Base-by-base conservation (phyloP, 306 rosid genomes). In the Casuarina cunninghamiana region DNA sequence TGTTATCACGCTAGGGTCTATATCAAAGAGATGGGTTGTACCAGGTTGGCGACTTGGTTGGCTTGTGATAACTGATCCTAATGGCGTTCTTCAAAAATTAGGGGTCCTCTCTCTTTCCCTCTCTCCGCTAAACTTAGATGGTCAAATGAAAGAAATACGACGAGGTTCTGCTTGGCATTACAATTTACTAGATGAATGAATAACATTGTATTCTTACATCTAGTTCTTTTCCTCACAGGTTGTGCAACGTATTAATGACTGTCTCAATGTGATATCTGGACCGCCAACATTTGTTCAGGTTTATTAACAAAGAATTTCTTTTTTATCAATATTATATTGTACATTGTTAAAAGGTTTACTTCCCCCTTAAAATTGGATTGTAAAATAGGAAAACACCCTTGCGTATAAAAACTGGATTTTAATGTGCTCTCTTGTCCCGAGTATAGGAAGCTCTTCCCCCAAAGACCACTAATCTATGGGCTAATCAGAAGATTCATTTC, bases 1-100 rank as follows among this genome's bases (percentile, higher is more conserved):
- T 3, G 85, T 87, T 51, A 16, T 87, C 10, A 87, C 90, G 39
- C 78, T 87, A 15, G 88, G 88, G 43, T 84, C 88, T 72, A 55
- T 87, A 48, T 87, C 88, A 39, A 87, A 84, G 88, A 79, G 81
- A 61, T 87, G 85, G 87, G 1, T 53, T 5, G 82, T 83, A 19
- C 90, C 88, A 10, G 87, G 90, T 42, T 87, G 90, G 90, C 69
- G 90, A 60, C 73, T 84, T 19, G 90, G 90, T 21, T 87, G 88
- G 90, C 70, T 84, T 71, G 79, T 80, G 32, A 48, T 55, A 2
- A 71, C 41, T 10, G 85, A 87, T 72, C 86, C 87, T 5, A 78
- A 82, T 38, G 69, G 75, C 69, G 45, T 87, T 65, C 79, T 87
- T 4, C 4, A 3, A 15, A 84, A 80, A 50, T 26, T 50, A 26